A percentile compares a stretch with the other conserved stretches of the same genome.
Conservation (phyloP, 2,329 filamentous ascomycete species). For the Nothophaeocryptopus gaeumannii region DNA sequence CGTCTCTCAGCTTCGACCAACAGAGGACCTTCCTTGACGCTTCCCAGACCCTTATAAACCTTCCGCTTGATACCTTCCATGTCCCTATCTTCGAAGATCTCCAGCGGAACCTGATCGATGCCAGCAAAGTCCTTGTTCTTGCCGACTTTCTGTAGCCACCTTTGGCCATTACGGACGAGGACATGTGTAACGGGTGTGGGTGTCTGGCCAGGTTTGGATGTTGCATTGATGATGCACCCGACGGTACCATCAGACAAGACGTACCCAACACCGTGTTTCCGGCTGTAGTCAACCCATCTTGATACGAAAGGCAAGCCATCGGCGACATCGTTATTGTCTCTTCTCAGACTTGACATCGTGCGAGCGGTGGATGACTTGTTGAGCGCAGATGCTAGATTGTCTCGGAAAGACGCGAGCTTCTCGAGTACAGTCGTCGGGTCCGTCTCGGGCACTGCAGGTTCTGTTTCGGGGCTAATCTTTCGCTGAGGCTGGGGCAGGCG, state of each 20-base stretch:
- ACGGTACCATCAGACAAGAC: constrained; percentile 79
- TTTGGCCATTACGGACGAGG: constrained; percentile 68
- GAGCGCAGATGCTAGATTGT: constrained; percentile 47
- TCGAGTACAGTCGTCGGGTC: constrained; percentile 47
- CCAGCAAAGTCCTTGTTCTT: constrained; percentile 60
- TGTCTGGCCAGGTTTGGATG: constrained; percentile 28
- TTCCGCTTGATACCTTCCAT: constrained; percentile 58
- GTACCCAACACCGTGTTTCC: constrained; percentile 81
- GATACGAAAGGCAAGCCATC: constrained; percentile 54
- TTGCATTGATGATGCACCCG: constrained; percentile 60
- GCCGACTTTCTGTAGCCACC: constrained; percentile 52
- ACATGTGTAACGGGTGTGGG: constrained; percentile 65
- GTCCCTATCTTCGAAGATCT: constrained; percentile 71
- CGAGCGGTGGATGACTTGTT: constrained; percentile 30
- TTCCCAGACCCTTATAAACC: constrained; percentile 53
- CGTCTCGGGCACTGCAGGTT: constrained; percentile 36
- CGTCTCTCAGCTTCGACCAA: constrained; percentile 45
- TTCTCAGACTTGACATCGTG: constrained; percentile 22
- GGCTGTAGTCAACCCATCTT: constrained; percentile 87
- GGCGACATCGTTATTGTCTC: constrained; percentile 31
- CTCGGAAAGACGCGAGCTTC: constrained; percentile 44
- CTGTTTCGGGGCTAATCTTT: constrained; percentile 11
- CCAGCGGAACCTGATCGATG: constrained; percentile 50
- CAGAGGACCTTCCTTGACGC: constrained; percentile 33
- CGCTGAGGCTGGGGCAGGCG: constrained; percentile 27